A percentile compares a stretch with the other conserved stretches of the same genome.
phyloP scores from a whole-genome alignment of 441 rosid genomes.

The Capsella rubella region DNA sequence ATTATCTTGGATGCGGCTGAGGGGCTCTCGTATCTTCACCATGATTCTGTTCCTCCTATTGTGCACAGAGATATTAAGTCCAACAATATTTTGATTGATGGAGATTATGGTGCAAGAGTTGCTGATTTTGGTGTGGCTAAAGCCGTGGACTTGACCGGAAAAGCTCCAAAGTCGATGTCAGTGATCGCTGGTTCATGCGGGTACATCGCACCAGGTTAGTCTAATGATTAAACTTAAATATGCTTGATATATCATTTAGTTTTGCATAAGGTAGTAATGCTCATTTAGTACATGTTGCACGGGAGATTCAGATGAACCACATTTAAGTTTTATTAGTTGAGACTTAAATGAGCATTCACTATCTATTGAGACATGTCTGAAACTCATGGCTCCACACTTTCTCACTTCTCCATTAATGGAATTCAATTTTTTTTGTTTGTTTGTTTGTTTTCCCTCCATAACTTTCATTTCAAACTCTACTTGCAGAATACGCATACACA shows the following conservation, averaged over 20 bases:
- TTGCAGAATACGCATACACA: slow-evolving; percentile 94
- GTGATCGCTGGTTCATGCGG: slow-evolving; percentile 99
- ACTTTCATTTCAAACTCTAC: slow-evolving; percentile 15
- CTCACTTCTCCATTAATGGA: slow-evolving; percentile 23
- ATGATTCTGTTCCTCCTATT: slow-evolving; percentile 91
- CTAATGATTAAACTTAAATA: slow-evolving; percentile 15
- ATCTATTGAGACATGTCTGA: slow-evolving; percentile 40
- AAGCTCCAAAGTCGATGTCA: slow-evolving; percentile 86
- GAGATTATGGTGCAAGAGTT: slow-evolving; percentile 79
- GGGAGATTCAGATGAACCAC: slow-evolving; percentile 27
- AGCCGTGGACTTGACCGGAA: slow-evolving; percentile 73
- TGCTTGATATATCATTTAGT: slow-evolving; percentile 11
- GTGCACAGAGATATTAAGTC: slow-evolving; percentile 98
- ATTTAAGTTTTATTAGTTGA: slow-evolving; percentile 36
- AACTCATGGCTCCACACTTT: slow-evolving; percentile 41
- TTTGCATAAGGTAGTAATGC: neutral
- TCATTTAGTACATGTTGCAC: slow-evolving; percentile 31
- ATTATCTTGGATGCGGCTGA: slow-evolving; percentile 88
- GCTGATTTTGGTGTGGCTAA: slow-evolving; percentile 99
- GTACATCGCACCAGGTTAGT: slow-evolving; percentile 95
- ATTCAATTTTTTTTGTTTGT: slow-evolving; percentile 7
- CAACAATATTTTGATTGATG: slow-evolving; percentile 89
- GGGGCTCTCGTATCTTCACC: slow-evolving; percentile 94
- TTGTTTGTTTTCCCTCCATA: slow-evolving; percentile 36
- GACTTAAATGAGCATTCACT: slow-evolving; percentile 46